Evolutionary conservation across 768 basidiomycete species (phyloP).

Genomic region (Macrocybe gigantea): DNA sequence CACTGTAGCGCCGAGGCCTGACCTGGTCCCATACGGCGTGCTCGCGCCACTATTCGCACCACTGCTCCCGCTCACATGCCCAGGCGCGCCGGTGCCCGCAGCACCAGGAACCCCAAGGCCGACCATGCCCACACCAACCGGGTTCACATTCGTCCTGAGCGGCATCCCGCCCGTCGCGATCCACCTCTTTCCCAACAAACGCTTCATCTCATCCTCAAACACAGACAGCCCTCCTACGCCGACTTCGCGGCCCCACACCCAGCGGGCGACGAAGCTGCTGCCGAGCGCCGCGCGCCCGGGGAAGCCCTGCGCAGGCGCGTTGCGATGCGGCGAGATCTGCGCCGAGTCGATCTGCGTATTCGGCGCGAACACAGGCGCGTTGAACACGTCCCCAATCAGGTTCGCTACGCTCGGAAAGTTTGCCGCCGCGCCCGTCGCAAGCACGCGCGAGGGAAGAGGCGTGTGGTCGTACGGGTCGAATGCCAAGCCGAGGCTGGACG

Average conservation of each 20-base stretch:
- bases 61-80: constrained; percentile 27
- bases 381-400: constrained; percentile 77
- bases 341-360: constrained; percentile 74
- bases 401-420: constrained; percentile 83
- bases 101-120: constrained; percentile 7
- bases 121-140: constrained; percentile 14
- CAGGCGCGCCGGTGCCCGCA: constrained; percentile 3
- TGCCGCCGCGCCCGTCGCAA: constrained; percentile 75
- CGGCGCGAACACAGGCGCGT: constrained; percentile 73
- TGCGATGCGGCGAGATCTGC: constrained; percentile 64
- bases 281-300: constrained; percentile 69
- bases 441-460: constrained; percentile 57
- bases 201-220: constrained; percentile 76
- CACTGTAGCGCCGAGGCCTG: constrained; percentile 39
- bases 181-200: constrained; percentile 73
- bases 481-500: constrained; percentile 52
- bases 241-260: constrained; percentile 78
- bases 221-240: constrained; percentile 44
- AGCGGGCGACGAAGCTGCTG: constrained; percentile 73
- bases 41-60: constrained; percentile 61
- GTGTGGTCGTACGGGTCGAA: constrained; percentile 78
- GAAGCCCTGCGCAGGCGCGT: constrained; percentile 65
- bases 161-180: constrained; percentile 53
- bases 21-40: constrained; percentile 55
- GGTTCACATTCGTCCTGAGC: constrained; percentile 56